Evolutionary conservation across 208 protist genomes (phyloP).

Genomic region (Wallacemonas sp.): DNA sequence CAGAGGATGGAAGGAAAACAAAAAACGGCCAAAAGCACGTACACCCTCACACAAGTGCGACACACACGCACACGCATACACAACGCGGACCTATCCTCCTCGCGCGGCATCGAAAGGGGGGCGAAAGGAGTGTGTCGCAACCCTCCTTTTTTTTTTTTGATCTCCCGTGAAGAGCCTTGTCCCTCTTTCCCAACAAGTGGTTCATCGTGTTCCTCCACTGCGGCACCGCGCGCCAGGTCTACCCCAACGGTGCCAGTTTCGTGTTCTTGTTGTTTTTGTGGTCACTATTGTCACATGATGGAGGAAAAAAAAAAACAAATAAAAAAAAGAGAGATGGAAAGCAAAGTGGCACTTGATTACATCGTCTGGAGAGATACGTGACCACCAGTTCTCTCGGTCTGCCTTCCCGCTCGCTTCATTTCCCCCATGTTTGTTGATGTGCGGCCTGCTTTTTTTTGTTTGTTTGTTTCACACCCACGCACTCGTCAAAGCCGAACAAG

Average conservation of each 20-base stretch:
- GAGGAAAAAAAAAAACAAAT: constrained; percentile 15
- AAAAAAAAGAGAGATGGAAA: not conserved
- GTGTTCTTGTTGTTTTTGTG: not conserved
- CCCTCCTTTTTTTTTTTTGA: no score
- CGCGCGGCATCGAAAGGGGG: no score
- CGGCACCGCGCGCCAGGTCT: no score
- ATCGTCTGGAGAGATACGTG: not conserved
- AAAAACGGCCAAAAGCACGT: constrained; percentile 19
- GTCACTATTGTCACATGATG: not conserved
- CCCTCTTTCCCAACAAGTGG: not conserved
- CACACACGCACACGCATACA: no score
- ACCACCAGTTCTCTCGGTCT: no score
- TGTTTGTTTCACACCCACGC: constrained; percentile 18
- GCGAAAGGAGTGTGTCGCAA: no score
- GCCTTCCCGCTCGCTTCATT: not conserved
- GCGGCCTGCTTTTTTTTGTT: not conserved
- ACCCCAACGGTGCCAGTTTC: no score
- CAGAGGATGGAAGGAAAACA: constrained; percentile 16
- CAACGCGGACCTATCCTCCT: no score
- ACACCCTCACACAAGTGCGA: no score
- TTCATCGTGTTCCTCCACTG: not conserved
- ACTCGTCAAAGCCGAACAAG: constrained; percentile 53
- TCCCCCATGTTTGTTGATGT: not conserved
- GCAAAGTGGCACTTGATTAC: constrained; percentile 17
- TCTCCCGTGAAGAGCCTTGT: no score